Percentiles rank a stretch among this genome's conserved stretches.
These are phyloP conservation scores for Trichoderma virens DNA, from an alignment of 495 filamentous ascomycete species.

Conservation along the genomic window DNA sequence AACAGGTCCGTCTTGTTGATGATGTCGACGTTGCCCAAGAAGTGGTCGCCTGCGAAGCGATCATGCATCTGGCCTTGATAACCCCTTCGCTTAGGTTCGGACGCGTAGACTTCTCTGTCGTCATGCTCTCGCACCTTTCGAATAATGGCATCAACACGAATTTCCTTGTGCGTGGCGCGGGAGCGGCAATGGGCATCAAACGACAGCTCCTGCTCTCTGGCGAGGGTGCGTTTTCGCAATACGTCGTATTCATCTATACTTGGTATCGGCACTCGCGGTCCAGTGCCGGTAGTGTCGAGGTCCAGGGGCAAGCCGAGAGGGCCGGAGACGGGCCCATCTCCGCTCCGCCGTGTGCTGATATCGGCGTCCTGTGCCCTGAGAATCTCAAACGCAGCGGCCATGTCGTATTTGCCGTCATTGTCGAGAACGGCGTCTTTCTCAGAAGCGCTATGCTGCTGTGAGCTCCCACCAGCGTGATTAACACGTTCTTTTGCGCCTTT, in stretches of 20 bases:
- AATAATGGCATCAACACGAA: constrained; percentile 26
- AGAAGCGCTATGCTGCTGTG: neutral
- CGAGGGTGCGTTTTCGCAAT: neutral
- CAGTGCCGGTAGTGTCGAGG: neutral
- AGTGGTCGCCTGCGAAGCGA: constrained; percentile 36
- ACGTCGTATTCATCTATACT: neutral
- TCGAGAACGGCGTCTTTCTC: neutral
- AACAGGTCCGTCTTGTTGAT: constrained; percentile 40
- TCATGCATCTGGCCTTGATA: constrained; percentile 24
- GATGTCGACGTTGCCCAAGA: constrained; percentile 37
- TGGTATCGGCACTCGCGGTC: neutral
- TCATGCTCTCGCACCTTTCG: constrained; percentile 27
- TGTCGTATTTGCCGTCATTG: neutral
- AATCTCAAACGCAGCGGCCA: neutral
- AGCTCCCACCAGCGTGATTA: neutral
- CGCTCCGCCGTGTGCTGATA: neutral
- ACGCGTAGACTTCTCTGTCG: constrained; percentile 19
- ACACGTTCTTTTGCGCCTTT: neutral
- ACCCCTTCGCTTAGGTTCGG: constrained; percentile 16
- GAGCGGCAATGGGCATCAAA: constrained; percentile 19
- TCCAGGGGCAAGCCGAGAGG: neutral
- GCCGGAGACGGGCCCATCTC: neutral
- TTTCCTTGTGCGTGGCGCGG: constrained; percentile 16
- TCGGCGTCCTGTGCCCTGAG: constrained; percentile 6
- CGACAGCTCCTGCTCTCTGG: constrained; percentile 16